Conservation (phyloP, 2,329 filamentous ascomycete species). For the Pleoardoris graminearum region DNA sequence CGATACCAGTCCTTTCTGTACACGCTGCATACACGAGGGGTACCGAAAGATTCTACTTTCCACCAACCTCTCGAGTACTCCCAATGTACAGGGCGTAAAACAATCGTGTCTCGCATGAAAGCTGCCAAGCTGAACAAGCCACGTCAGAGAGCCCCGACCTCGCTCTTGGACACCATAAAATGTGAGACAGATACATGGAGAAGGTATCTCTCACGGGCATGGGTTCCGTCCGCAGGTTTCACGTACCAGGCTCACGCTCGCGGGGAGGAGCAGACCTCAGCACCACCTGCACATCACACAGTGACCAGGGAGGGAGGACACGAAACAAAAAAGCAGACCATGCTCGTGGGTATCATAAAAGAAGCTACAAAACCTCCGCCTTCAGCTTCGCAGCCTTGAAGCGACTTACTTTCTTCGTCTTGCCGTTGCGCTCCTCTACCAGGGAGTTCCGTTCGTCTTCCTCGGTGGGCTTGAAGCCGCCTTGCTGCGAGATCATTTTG, state of each 20-base stretch:
- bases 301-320: background rate
- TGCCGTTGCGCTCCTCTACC: slow-evolving; percentile 66
- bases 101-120: slow-evolving; percentile 35
- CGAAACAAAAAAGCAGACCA: background rate
- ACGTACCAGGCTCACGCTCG: too few species aligned
- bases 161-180: slow-evolving; percentile 44
- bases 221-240: slow-evolving; percentile 39
- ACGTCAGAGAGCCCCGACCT: slow-evolving; percentile 39
- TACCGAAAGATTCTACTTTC: too few species aligned
- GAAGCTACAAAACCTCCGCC: slow-evolving; percentile 33
- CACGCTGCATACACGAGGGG: too few species aligned
- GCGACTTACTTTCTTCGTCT: slow-evolving; percentile 66
- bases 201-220: slow-evolving; percentile 45
- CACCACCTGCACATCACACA: background rate
- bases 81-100: slow-evolving; percentile 31
- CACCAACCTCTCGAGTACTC: too few species aligned
- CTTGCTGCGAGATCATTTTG: slow-evolving; percentile 78
- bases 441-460: slow-evolving; percentile 68
- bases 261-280: too few species aligned
- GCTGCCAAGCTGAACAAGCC: slow-evolving; percentile 28
- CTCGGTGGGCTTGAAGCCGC: slow-evolving; percentile 73
- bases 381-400: slow-evolving; percentile 71
- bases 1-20: too few species aligned
- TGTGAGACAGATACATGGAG: slow-evolving; percentile 42
- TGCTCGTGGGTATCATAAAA: slow-evolving; percentile 8